Conservation (phyloP, 495 filamentous ascomycete species). For the Trichocladium antarcticum region DNA sequence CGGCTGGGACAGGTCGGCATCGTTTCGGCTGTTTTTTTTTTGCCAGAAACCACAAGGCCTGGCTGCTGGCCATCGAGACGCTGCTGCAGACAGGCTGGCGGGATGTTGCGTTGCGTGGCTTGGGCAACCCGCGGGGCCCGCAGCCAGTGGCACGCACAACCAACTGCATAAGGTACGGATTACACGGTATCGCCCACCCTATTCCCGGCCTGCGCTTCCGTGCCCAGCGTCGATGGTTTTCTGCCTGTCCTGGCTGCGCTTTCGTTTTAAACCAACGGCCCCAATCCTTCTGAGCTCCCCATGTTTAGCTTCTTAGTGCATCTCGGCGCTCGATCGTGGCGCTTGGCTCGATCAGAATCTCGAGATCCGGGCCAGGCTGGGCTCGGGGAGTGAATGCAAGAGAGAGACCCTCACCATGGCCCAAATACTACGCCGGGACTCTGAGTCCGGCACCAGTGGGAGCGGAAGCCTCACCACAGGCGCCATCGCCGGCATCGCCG, state of each 20-base stretch:
- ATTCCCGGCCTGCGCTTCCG: background rate
- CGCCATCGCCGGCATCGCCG: slow-evolving; percentile 37
- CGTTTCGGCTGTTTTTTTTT: too few species aligned
- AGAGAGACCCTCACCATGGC: background rate
- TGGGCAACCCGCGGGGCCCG: slow-evolving; percentile 9
- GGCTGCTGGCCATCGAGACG: too few species aligned
- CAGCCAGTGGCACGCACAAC: slow-evolving; percentile 12
- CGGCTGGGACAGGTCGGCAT: too few species aligned
- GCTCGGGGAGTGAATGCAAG: background rate
- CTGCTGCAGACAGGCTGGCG: background rate
- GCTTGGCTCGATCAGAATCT: slow-evolving; percentile 5
- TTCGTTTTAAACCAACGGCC: slow-evolving; percentile 1
- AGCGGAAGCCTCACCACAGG: slow-evolving; percentile 28
- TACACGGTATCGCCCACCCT: background rate
- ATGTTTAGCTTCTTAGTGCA: slow-evolving; percentile 5
- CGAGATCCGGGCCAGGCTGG: slow-evolving; percentile 8
- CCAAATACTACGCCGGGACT: slow-evolving; percentile 12
- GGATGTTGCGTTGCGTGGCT: background rate
- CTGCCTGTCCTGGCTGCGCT: background rate
- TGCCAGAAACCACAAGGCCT: too few species aligned
- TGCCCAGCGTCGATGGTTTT: slow-evolving; percentile 4
- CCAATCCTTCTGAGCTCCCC: background rate
- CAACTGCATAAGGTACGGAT: slow-evolving; percentile 10
- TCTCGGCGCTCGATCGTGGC: slow-evolving; percentile 4
- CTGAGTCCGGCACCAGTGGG: slow-evolving; percentile 1